phyloP scores from a whole-genome alignment of 2,329 filamentous ascomycete genomes.

The Chlorencoelia australis region DNA sequence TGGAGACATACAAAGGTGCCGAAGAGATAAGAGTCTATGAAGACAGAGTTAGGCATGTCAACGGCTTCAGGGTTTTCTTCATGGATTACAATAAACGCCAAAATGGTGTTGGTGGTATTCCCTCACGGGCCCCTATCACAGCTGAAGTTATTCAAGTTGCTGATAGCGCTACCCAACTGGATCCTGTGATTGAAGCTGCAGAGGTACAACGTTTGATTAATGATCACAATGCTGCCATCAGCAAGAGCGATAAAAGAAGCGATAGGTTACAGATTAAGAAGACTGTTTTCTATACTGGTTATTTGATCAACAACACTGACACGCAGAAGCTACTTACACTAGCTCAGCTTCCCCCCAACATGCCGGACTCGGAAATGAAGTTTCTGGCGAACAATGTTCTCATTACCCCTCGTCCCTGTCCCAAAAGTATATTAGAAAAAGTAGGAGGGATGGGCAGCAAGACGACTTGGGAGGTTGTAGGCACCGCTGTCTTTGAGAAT shows the following conservation, averaged over 20 bases:
- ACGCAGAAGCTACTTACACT: constrained; percentile 62
- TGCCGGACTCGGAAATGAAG: constrained; percentile 62
- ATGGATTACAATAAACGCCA: constrained; percentile 59
- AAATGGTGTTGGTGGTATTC: constrained; percentile 37
- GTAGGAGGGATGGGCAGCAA: constrained; percentile 80
- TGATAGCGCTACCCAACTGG: constrained; percentile 62
- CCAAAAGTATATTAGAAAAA: constrained; percentile 63
- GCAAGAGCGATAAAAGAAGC: constrained; percentile 29
- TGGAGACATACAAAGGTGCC: constrained; percentile 77
- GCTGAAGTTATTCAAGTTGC: constrained; percentile 81
- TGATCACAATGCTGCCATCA: constrained; percentile 60
- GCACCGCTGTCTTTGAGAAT: constrained; percentile 64
- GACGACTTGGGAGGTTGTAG: constrained; percentile 75
- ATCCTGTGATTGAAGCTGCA: constrained; percentile 69
- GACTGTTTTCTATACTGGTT: constrained; percentile 84
- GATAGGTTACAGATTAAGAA: constrained; percentile 65
- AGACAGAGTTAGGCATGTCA: constrained; percentile 57
- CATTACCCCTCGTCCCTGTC: constrained; percentile 71
- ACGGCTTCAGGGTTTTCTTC: constrained; percentile 79
- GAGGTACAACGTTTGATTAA: constrained; percentile 87
- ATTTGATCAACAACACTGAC: constrained; percentile 67
- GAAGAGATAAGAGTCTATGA: constrained; percentile 74
- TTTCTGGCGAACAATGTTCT: constrained; percentile 83
- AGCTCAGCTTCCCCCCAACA: constrained; percentile 50
- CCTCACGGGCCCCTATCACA: constrained; percentile 52